Base-by-base conservation (phyloP, 116 monocot species). In the Trichopus zeylanicus region DNA sequence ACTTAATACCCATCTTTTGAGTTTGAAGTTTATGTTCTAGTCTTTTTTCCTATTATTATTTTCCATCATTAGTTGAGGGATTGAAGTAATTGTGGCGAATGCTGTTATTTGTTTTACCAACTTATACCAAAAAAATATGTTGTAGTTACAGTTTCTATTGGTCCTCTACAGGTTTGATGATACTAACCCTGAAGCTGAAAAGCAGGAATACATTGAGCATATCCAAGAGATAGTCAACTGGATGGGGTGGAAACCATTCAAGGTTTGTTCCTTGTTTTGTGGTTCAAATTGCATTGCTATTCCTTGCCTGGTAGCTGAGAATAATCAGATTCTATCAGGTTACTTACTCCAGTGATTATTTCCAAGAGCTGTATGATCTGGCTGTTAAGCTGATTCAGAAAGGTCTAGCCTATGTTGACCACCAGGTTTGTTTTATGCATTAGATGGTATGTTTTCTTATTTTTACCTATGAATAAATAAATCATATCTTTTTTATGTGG, bases 111-210 rank as follows among this genome's bases (percentile, higher is more conserved):
- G 18, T 42, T 37, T 13, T 13, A n/a, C n/a, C 42, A 13, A 13
- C 42, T 3, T 42, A 42, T 42, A n/a, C 18, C 4, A 13, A 16
- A n/a, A 16, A 12, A 37, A 3, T 42, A 42, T 13, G 42, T 42
- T 42, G 42, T 42, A n/a, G n/a, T 42, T 42, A 42, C 13, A 15
- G 18, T 63, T 26, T 18, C 15, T 26, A 20, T 32, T 8, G 10
- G 15, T n/a, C 5, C 31, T 60, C 4, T 66, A 56, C 56, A 97
- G 98, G 66, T 98, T 82, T 67, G 98, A 98, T 73, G 95, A 95
- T 70, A 95, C 95, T 46, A 87, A 97, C 58, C 97, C 97, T 55
- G 87, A 87, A 70, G 97, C 97, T 60, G 91, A 98, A 66, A 98
- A 85, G 62, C 46, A 54, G 46, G 98, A 98, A 67, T 98, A 98